These are phyloP conservation scores for Ophiostoma ulmi DNA, from an alignment of 2,329 filamentous ascomycete genomes.

Conservation along the genomic window DNA sequence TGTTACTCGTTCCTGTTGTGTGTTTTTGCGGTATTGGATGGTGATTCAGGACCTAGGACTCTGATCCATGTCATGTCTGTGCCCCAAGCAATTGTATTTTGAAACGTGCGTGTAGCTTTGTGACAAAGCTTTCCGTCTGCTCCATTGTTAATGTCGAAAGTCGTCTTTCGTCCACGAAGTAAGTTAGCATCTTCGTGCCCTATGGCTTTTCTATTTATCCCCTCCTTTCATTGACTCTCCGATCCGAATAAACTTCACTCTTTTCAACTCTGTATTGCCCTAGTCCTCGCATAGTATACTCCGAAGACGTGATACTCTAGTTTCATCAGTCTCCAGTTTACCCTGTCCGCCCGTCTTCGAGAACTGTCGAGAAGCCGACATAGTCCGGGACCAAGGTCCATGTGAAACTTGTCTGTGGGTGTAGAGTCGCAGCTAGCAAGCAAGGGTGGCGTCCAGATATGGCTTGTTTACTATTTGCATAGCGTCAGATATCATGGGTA, in stretches of 20 bases:
- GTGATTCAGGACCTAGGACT: background rate
- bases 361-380: slow-evolving; percentile 2
- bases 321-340: background rate
- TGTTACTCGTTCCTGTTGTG: too few species aligned
- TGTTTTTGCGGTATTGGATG: background rate
- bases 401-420: slow-evolving; percentile 1
- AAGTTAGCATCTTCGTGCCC: background rate
- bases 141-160: background rate
- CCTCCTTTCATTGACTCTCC: background rate
- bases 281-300: background rate
- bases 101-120: background rate
- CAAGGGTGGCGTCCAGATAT: background rate
- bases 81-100: background rate
- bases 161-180: background rate
- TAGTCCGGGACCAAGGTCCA: background rate
- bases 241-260: background rate
- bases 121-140: background rate
- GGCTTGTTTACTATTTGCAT: background rate
- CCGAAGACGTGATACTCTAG: background rate
- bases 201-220: background rate
- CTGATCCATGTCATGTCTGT: background rate
- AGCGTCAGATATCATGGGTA: background rate
- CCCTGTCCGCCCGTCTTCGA: background rate
- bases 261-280: background rate
- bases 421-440: slow-evolving; percentile 9